Conservation (phyloP, 148 eudicot genomes). For the Rhododendron ferrugineum region DNA sequence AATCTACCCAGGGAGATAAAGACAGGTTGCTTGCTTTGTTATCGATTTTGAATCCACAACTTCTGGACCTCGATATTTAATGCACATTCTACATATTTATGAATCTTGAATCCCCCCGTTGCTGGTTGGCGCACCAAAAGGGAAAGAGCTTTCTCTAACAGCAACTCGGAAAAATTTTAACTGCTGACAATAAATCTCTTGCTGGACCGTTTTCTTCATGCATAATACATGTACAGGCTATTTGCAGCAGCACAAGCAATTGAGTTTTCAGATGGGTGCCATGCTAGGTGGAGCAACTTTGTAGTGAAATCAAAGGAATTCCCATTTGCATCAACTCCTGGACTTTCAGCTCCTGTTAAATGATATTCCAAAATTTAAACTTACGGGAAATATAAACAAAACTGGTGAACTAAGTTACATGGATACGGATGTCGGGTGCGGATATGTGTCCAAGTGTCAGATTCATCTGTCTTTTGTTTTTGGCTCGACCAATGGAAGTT, state of each 20-base stretch:
- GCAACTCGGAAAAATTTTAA: slow-evolving; percentile 22
- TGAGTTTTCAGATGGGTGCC: slow-evolving; percentile 88
- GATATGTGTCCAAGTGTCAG: background rate
- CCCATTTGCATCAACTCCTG: slow-evolving; percentile 62
- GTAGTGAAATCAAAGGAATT: slow-evolving; percentile 77
- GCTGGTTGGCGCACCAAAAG: slow-evolving; percentile 6
- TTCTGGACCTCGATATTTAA: slow-evolving; percentile 9
- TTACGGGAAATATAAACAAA: background rate
- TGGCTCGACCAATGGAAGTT: too few relatives aligned
- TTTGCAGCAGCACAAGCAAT: slow-evolving; percentile 94
- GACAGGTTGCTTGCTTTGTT: slow-evolving; percentile 12
- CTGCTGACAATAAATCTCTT: slow-evolving; percentile 12
- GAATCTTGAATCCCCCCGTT: slow-evolving; percentile 11
- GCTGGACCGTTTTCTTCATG: slow-evolving; percentile 33
- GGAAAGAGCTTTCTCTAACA: slow-evolving; percentile 10
- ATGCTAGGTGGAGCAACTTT: slow-evolving; percentile 84
- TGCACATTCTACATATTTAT: slow-evolving; percentile 12
- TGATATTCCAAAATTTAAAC: background rate
- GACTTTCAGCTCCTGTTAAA: slow-evolving; percentile 62
- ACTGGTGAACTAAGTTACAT: background rate
- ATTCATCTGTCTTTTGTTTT: background rate
- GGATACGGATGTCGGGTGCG: background rate
- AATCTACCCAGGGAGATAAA: slow-evolving; percentile 1
- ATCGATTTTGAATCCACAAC: slow-evolving; percentile 2
- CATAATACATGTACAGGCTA: slow-evolving; percentile 96